phyloP scores from a whole-genome alignment of 306 rosid species.

The Senna tora region DNA sequence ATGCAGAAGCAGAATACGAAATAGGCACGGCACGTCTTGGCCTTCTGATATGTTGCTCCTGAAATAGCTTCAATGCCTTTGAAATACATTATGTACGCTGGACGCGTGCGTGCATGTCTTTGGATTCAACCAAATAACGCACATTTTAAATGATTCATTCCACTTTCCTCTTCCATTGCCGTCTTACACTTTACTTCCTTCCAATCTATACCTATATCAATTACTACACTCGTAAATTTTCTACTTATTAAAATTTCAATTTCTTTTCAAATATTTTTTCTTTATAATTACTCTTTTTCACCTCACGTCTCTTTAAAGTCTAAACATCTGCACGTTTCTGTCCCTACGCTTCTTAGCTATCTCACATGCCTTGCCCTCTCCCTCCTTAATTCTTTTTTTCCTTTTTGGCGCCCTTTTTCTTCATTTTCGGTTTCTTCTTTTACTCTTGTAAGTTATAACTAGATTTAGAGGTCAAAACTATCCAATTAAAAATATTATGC shows the following conservation, averaged over 20 bases:
- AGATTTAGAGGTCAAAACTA: no score
- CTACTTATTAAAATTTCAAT: not conserved
- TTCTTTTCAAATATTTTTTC: no score
- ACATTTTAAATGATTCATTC: not conserved
- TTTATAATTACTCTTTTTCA: no score
- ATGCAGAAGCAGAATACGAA: not conserved
- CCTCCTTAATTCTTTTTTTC: not conserved
- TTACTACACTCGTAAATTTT: no score
- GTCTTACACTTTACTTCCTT: not conserved
- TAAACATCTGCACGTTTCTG: not conserved
- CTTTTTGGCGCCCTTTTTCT: no score
- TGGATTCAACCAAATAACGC: not conserved
- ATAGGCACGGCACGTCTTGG: not conserved
- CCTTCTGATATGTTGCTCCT: slow-evolving; percentile 28
- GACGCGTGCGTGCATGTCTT: not conserved
- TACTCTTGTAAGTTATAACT: no score
- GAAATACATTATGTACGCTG: no score
- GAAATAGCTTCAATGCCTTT: not conserved
- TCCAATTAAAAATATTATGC: no score
- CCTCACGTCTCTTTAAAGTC: not conserved
- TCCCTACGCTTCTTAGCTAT: not conserved
- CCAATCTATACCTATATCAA: no score
- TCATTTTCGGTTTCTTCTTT: no score
- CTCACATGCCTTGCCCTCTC: not conserved
- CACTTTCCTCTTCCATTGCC: not conserved